Percentiles rank a stretch among this genome's conserved stretches.
Conservation (phyloP, 495 filamentous ascomycete genomes). For the Trichoderma gamsii region DNA sequence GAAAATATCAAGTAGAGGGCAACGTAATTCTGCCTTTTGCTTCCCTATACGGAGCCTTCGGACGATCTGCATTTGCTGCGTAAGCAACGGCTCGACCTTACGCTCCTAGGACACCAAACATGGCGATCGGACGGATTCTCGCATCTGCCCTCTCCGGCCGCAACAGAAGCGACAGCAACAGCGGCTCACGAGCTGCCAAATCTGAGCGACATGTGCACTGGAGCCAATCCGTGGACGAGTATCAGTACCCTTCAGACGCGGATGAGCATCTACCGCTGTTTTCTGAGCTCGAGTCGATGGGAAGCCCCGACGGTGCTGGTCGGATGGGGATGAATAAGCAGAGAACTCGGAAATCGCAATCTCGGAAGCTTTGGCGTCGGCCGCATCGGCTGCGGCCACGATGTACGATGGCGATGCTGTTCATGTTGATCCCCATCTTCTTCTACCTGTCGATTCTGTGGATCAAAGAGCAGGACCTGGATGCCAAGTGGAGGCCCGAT, state of each 20-base stretch:
- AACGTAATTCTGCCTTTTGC: neutral
- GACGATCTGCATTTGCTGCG: too few relatives aligned
- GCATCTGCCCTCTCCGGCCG: too few relatives aligned
- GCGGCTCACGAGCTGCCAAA: neutral
- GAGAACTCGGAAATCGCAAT: neutral
- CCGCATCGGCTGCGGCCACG: neutral
- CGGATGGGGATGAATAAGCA: neutral
- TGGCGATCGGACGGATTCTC: neutral
- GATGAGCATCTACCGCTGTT: constrained; percentile 2
- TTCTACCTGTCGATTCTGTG: constrained; percentile 26
- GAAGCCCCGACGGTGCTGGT: neutral
- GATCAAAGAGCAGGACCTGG: constrained; percentile 35
- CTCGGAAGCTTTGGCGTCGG: neutral
- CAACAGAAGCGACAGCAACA: neutral
- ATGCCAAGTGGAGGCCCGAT: constrained; percentile 38
- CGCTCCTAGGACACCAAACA: neutral
- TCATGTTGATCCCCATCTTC: constrained; percentile 31
- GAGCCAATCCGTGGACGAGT: neutral
- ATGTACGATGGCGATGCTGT: constrained; percentile 16
- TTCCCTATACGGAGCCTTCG: neutral
- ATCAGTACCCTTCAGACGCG: neutral
- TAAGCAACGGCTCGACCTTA: too few relatives aligned
- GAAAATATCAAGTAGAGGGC: neutral
- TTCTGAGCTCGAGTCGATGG: neutral
- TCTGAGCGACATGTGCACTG: neutral